Evolutionary conservation across 306 rosid genomes (phyloP), one percentile per base, ranked within the genome.

Genomic region (Quercus ilex): DNA sequence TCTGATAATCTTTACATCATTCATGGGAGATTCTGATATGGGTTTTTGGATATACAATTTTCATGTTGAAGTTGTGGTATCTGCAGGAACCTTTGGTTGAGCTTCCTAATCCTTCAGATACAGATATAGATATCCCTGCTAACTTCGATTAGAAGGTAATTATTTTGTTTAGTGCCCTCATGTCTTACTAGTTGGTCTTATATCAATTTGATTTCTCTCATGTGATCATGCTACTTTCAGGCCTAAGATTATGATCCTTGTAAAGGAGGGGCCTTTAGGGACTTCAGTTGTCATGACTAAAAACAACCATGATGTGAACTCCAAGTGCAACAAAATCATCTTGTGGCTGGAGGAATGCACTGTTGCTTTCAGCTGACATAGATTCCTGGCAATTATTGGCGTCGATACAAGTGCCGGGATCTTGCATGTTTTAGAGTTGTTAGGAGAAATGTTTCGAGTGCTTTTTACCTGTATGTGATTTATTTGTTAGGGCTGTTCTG

Each of bases 121-220:
- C 91, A 63, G 97, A 95, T 67, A 65, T 91, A 71, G 97, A 92
- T 83, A 87, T 92, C 83, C 88, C 94, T 18, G 85, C 91, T 86
- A 91, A 88, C 88, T 90, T 92, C 73, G 94, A 90, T 84, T 92
- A 91, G 89, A 94, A 87, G 93, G 94, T 88, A 89, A 77, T 35
- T 55, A 67, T 75, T 79, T 81, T 71, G 79, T 49, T 10, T 49
- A 11, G 53, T 65, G 63, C 77, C 51, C 60, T 82, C 43, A 64
- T 64, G 41, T 5, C n/a, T 17, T 68, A 6, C 72, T 15, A 33
- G 23, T 35, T 35, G 38, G 26, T 13, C 17, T 17, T 9, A 8
- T 72, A 11, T 12, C 2, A 68, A n/a, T 65, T 25, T 67, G 43
- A 70, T 72, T 70, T 77, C 79, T 41, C 78, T 56, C 67, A 23